These are phyloP conservation scores for Exophiala calicioides DNA, from an alignment of 2,329 filamentous ascomycete species.

Conservation along the genomic window DNA sequence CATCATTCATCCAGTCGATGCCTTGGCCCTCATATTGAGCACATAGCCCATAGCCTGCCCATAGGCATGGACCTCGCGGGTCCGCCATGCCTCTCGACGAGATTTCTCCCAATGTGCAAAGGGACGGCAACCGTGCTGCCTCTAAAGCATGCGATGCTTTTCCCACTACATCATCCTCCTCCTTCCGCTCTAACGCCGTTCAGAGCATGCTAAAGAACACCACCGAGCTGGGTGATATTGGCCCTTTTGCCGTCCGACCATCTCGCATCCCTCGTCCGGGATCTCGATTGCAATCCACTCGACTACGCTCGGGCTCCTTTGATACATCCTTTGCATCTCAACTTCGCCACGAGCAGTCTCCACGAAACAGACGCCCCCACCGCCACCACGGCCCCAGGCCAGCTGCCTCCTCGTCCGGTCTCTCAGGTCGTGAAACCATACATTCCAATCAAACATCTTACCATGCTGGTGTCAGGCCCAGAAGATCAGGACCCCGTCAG, in stretches of 20 bases:
- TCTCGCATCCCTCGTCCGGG: constrained; percentile 39
- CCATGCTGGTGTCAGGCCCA: constrained; percentile 19
- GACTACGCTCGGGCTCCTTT: constrained; percentile 26
- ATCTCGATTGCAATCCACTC: constrained; percentile 25
- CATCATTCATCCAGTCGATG: no score
- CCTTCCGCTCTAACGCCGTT: constrained; percentile 51
- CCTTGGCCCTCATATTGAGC: no score
- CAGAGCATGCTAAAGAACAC: constrained; percentile 67
- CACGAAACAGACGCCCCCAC: constrained; percentile 12
- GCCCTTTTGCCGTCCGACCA: constrained; percentile 59
- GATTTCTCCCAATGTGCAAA: constrained; percentile 24
- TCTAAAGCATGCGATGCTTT: constrained; percentile 11
- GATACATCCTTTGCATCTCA: constrained; percentile 24
- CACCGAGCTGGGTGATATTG: constrained; percentile 67
- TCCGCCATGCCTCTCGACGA: constrained; percentile 28
- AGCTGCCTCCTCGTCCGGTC: constrained; percentile 22
- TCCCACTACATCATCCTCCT: constrained; percentile 9
- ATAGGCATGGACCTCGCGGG: constrained; percentile 6
- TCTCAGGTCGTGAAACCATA: constrained; percentile 27
- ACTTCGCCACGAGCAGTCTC: constrained; percentile 17
- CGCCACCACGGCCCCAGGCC: constrained; percentile 22
- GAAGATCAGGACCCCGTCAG: constrained; percentile 20
- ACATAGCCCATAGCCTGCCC: not conserved
- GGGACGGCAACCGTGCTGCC: constrained; percentile 10
- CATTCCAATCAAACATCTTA: constrained; percentile 20